Base-by-base conservation (phyloP, 1,139 yeast species). In the Kodamaea ohmeri region DNA sequence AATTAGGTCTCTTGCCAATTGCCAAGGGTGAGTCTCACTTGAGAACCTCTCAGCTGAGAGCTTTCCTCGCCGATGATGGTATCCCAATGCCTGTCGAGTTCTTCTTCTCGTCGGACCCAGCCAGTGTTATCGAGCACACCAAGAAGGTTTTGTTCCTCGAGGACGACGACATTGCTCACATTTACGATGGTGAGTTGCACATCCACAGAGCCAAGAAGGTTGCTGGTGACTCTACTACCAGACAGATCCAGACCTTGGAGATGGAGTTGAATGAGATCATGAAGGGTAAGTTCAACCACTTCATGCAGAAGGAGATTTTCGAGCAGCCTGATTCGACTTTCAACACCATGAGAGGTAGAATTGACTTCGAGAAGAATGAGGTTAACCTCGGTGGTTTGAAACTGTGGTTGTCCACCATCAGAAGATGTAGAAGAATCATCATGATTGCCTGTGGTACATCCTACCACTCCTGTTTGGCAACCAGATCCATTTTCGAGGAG, bases 381-480 rank as follows among this genome's bases (percentile, higher is more conserved):
- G 85, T 94, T 48, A 84, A 80, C 50, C 76, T 94, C 49, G 98
- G 98, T 57, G 99, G 99, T 26, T 75, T 94, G 55, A 80, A 85
- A 52, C 75, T 85, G 15, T 87, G 82, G 76, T 72, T 94, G 49
- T 81, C 95, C 24, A 85, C 95, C 35, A 86, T 94, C 48, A 82
- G 97, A 67, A 80, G 97, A 59, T 89, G 97, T 54, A 82, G 97
- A 67, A 81, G 98, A 65, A 78, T 94, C 56, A 86, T 90, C 45
- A 92, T 94, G 97, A 87, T 94, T 71, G 99, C 98, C 4, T 94
- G 99, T 69, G 99, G 99, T 68, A 94, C 99, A 5, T 92, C 98
- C 1, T 94, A 90, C 60, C 98, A 94, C 66, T 92, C 98, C 15
- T 94, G 98, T 72, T 70, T 94, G 59, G 98, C 98, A 18, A 92